Evolutionary conservation across 2,329 filamentous ascomycete genomes (phyloP).

Genomic region (Colletotrichum cereale): DNA sequence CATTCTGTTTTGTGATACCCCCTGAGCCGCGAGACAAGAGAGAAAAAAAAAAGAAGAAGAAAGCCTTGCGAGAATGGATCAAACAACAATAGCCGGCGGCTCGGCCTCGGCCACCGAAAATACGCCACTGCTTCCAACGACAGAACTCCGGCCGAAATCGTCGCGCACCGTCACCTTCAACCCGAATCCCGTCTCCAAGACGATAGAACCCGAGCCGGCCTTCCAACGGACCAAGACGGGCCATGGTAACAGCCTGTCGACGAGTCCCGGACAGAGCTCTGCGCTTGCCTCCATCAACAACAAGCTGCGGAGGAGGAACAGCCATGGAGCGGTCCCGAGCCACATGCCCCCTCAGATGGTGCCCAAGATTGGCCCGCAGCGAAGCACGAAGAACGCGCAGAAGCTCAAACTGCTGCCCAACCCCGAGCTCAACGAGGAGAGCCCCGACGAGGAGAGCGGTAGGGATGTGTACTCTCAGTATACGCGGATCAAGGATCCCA

Average conservation of each 20-base stretch:
- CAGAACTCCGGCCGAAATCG: conserved; percentile 56
- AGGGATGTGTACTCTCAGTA: conserved; percentile 98
- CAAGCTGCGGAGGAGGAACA: conserved; percentile 89
- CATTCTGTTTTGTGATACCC: conserved; percentile 29
- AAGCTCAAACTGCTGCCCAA: conserved; percentile 98
- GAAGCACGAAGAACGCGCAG: conserved; percentile 94
- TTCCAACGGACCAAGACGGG: conserved; percentile 48
- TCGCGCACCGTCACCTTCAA: conserved; percentile 82
- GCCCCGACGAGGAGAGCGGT: conserved; percentile 87
- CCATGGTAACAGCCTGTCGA: conserved; percentile 47
- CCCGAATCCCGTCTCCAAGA: conserved; percentile 73
- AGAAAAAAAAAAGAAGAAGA: background rate
- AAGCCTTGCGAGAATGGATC: conserved; percentile 39
- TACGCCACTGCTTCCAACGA: conserved; percentile 52
- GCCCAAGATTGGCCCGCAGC: conserved; percentile 90
- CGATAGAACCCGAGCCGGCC: conserved; percentile 64
- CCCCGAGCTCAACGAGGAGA: conserved; percentile 83
- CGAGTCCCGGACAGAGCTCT: conserved; percentile 54
- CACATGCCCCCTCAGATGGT: conserved; percentile 52
- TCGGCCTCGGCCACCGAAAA: conserved; percentile 46
- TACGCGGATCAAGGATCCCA: conserved; percentile 96
- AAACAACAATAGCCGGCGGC: conserved; percentile 31
- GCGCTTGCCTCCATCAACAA: conserved; percentile 85
- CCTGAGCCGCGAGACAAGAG: background rate
- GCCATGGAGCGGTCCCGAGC: conserved; percentile 70